Evolutionary conservation across 2,329 filamentous ascomycete genomes (phyloP).

Genomic region (Alternaria postmessia): DNA sequence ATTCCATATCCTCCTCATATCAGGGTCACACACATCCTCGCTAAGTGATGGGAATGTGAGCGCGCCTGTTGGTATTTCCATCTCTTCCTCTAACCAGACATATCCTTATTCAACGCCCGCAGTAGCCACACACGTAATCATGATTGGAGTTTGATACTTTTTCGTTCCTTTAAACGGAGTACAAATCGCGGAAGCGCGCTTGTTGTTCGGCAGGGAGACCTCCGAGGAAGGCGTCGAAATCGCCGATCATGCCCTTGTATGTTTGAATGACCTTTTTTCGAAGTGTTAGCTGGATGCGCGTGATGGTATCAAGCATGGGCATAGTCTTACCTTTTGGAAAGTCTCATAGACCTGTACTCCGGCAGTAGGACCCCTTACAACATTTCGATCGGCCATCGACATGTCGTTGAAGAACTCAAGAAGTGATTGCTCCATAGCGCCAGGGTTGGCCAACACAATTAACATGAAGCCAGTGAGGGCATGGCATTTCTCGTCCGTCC

Average conservation of each 20-base stretch:
- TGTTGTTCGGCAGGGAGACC: slow-evolving; percentile 56
- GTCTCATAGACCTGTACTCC: slow-evolving; percentile 71
- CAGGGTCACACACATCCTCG: background rate
- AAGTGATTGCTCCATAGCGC: slow-evolving; percentile 88
- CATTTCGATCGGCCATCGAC: slow-evolving; percentile 71
- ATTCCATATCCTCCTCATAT: background rate
- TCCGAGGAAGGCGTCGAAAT: slow-evolving; percentile 61
- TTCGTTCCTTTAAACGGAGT: slow-evolving; percentile 41
- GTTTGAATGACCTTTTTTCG: slow-evolving; percentile 56
- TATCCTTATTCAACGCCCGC: slow-evolving; percentile 37
- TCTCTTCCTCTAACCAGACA: slow-evolving; percentile 33
- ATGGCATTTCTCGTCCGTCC: slow-evolving; percentile 92
- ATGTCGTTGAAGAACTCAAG: slow-evolving; percentile 84
- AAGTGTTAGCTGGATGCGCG: slow-evolving; percentile 15
- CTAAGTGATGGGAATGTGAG: background rate
- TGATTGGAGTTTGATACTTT: slow-evolving; percentile 14
- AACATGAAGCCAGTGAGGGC: slow-evolving; percentile 91
- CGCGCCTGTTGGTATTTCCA: slow-evolving; percentile 30
- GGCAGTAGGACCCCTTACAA: slow-evolving; percentile 61
- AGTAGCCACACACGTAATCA: slow-evolving; percentile 22
- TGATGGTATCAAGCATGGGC: background rate
- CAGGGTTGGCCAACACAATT: slow-evolving; percentile 84
- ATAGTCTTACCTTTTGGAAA: slow-evolving; percentile 68
- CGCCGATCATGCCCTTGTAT: slow-evolving; percentile 64
- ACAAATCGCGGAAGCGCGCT: slow-evolving; percentile 54